Evolutionary conservation across 768 basidiomycete genomes (phyloP), one percentile per base, ranked within the genome.

Genomic region (Russula griseocarnosa): DNA sequence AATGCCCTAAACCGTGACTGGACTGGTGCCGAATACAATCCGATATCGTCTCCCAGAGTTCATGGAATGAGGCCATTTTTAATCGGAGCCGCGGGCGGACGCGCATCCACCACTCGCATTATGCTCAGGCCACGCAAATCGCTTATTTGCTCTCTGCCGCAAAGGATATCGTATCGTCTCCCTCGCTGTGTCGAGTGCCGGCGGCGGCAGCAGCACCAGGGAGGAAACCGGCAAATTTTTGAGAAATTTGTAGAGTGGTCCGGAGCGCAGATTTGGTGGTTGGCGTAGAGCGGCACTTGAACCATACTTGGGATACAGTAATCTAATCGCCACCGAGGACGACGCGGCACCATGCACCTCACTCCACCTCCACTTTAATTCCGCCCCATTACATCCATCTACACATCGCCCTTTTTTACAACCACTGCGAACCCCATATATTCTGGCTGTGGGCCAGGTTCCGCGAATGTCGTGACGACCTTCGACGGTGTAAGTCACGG

Each of bases 331-430:
- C 30, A 30, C 30, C 6, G 30, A 30, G 30, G 30, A 30, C 30
- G 30, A 30, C 30, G 4, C 6, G 30, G 30, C 30, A 30, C 30
- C 28, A 2, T 28, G 28, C n/a, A n/a, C n/a, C n/a, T n/a, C n/a
- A n/a, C n/a, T n/a, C n/a, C n/a, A n/a, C n/a, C n/a, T 30, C 30
- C 30, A 30, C 30, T 3, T 78, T 78, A 55, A 82, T 93, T 38
- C 86, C 87, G 3, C 70, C 78, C 40, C 87, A 90, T 24, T 97
- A 96, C 72, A 81, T 93, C 53, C 84, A 82, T 67, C 84, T 98
- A 2, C 90, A 95, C 71, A 93, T 96, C 56, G 97, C 30, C 96
- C 13, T 81, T 94, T 24, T 78, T 98, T 44, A 82, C 86, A 22
- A 98, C 96, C 1, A 86, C 85, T 14, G 78, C 86, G 2, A 81